Evolutionary conservation across 345 rosid genomes (phyloP).

Genomic region (Euphorbia peplus): DNA sequence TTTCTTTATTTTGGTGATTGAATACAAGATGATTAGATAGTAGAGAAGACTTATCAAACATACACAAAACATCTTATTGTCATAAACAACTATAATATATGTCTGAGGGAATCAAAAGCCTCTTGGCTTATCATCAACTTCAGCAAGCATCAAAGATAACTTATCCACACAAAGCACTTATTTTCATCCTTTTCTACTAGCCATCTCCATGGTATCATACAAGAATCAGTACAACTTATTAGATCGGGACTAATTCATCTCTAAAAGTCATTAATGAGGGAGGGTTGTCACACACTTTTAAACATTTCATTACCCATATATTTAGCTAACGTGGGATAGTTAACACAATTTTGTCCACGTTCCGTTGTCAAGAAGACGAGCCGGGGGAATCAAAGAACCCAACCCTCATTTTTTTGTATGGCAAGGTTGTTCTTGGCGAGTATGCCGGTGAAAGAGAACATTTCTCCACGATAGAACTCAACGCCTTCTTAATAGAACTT

Average conservation of each 20-base stretch:
- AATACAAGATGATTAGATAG: no score
- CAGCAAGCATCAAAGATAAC: not conserved
- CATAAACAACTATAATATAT: not conserved
- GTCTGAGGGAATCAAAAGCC: not conserved
- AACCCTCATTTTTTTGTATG: constrained; percentile 37
- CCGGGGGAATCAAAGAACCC: constrained; percentile 33
- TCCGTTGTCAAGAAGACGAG: constrained; percentile 22
- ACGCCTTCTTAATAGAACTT: constrained; percentile 33
- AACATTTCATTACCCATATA: no score
- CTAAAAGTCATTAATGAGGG: no score
- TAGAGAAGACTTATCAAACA: not conserved
- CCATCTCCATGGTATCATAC: not conserved
- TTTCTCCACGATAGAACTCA: constrained; percentile 38
- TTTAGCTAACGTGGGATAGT: no score
- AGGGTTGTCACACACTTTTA: no score
- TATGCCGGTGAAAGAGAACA: constrained; percentile 32
- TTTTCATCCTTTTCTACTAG: no score
- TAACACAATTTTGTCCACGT: no score
- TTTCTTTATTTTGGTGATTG: no score
- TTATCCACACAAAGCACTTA: no score
- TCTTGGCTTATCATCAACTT: not conserved
- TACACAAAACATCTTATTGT: not conserved
- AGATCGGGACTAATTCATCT: no score
- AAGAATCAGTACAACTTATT: not conserved
- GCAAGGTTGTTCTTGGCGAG: constrained; percentile 25